phyloP scores from a whole-genome alignment of 2,329 filamentous ascomycete genomes.

The Colletotrichum sp. region DNA sequence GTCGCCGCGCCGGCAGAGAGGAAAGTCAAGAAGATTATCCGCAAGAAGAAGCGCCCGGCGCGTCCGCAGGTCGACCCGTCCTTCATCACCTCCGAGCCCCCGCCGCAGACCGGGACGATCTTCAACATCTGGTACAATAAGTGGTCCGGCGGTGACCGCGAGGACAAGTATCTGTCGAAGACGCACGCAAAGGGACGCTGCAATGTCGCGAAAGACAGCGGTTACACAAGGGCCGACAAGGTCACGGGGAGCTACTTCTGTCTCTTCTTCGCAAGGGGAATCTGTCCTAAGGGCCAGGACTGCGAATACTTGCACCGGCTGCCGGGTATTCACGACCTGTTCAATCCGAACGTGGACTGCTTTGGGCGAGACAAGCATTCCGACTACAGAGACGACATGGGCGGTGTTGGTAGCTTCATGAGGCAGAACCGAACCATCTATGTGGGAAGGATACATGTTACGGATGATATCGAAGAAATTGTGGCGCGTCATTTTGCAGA shows the following conservation, averaged over 20 bases:
- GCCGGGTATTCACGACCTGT: conserved; percentile 85
- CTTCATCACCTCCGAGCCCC: conserved; percentile 81
- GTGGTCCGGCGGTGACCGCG: conserved; percentile 93
- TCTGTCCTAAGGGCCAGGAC: conserved; percentile 82
- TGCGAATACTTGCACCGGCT: conserved; percentile 94
- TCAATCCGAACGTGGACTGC: conserved; percentile 93
- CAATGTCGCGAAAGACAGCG: conserved; percentile 79
- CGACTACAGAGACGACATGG: conserved; percentile 97
- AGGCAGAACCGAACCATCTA: conserved; percentile 94
- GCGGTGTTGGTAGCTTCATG: conserved; percentile 92
- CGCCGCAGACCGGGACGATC: conserved; percentile 90
- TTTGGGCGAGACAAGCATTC: conserved; percentile 93
- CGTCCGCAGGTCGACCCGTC: conserved; percentile 89
- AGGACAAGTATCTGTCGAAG: conserved; percentile 88
- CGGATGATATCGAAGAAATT: conserved; percentile 95
- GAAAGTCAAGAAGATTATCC: conserved; percentile 90
- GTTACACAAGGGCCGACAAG: conserved; percentile 80
- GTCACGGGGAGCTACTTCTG: conserved; percentile 88
- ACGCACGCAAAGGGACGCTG: conserved; percentile 84
- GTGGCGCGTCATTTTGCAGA: conserved; percentile 95
- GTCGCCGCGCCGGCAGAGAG: conserved; percentile 52
- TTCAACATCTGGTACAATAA: conserved; percentile 99
- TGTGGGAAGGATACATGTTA: conserved; percentile 91
- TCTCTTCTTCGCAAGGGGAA: conserved; percentile 75
- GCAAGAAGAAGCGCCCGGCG: conserved; percentile 88